phyloP scores from a whole-genome alignment of 225 moss, liverwort and hornwort genomes.

The Bryum argenteum region DNA sequence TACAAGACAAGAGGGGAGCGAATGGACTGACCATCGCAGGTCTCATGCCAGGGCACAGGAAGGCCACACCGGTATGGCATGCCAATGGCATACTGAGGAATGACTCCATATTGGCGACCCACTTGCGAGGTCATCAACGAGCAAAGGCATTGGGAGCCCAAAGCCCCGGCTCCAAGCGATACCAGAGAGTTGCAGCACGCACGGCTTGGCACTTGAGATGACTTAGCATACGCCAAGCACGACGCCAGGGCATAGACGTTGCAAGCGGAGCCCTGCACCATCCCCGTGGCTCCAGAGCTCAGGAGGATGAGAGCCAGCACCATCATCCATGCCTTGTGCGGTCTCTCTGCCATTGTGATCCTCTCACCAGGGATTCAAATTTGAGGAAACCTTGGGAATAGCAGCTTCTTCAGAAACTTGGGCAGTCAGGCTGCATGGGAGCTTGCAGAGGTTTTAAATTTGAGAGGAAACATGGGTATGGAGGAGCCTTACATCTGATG shows the following conservation, averaged over 20 bases:
- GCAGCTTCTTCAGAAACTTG: background rate
- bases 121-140: conserved; percentile 37
- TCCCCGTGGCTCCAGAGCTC: background rate
- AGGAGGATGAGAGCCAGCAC: conserved; percentile 9
- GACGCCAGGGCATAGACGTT: conserved; percentile 33
- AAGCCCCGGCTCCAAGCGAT: conserved; percentile 27
- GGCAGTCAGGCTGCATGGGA: background rate
- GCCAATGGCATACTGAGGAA: conserved; percentile 43
- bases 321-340: background rate
- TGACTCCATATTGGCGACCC: conserved; percentile 35
- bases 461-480: background rate
- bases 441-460: background rate
- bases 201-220: conserved; percentile 29
- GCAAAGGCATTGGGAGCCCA: conserved; percentile 44
- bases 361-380: background rate
- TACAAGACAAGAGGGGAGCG: background rate
- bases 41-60: conserved; percentile 44
- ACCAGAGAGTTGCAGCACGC: conserved; percentile 41
- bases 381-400: too few relatives aligned
- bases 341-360: conserved; percentile 20
- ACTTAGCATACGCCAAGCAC: conserved; percentile 44
- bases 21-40: conserved; percentile 32
- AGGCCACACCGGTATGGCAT: conserved; percentile 49
- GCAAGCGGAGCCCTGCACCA: conserved; percentile 29
- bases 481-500: background rate